Percentiles rank a stretch among this genome's conserved stretches.
Conservation (phyloP, 2,329 filamentous ascomycete genomes). For the Paraphoma sp. region DNA sequence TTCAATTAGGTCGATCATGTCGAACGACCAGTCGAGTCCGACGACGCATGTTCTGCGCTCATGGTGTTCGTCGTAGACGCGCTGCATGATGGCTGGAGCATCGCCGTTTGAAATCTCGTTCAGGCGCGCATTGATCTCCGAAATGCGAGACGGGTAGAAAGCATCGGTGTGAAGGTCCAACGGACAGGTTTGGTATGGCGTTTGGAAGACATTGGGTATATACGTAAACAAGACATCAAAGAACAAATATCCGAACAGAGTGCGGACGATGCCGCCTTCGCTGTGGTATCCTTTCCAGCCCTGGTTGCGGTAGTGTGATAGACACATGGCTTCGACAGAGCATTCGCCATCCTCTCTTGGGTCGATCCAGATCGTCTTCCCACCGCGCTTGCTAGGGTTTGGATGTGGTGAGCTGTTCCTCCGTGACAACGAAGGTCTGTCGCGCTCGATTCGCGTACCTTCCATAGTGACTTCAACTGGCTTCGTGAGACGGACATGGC, state of each 20-base stretch:
- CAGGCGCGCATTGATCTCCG: conserved; percentile 86
- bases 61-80: conserved; percentile 72
- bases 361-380: conserved; percentile 89
- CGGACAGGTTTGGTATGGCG: conserved; percentile 90
- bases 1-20: conserved; percentile 77
- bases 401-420: conserved; percentile 39
- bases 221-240: conserved; percentile 93
- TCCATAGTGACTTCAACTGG: conserved; percentile 77
- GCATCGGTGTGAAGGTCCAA: conserved; percentile 91
- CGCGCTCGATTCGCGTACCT: conserved; percentile 77
- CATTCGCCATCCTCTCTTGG: conserved; percentile 76
- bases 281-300: conserved; percentile 96
- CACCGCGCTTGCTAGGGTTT: conserved; percentile 55
- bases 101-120: conserved; percentile 86
- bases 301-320: conserved; percentile 79
- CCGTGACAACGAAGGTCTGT: conserved; percentile 48
- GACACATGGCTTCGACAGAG: conserved; percentile 91
- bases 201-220: conserved; percentile 96
- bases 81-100: conserved; percentile 69
- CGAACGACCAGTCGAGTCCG: conserved; percentile 90
- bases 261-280: conserved; percentile 91
- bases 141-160: conserved; percentile 85
- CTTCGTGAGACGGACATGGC: conserved; percentile 78
- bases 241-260: conserved; percentile 82
- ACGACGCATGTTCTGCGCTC: conserved; percentile 83